phyloP scores from a whole-genome alignment of 768 basidiomycete genomes.

The Asterophora parasitica region DNA sequence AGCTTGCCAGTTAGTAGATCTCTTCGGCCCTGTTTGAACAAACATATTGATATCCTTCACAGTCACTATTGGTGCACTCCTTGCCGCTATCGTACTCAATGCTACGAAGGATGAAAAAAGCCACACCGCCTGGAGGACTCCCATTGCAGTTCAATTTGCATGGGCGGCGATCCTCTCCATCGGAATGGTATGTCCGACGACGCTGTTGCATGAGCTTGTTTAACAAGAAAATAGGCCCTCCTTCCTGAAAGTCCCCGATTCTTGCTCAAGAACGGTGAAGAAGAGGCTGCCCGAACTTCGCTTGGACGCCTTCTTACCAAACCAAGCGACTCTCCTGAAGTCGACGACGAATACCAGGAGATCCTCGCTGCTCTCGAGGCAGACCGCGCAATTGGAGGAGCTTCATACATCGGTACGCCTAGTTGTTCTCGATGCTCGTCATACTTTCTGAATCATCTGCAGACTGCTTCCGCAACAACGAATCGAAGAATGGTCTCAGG shows the following conservation, averaged over 20 bases:
- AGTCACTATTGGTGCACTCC: slow-evolving; percentile 71
- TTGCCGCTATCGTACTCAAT: slow-evolving; percentile 67
- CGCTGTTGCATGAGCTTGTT: not conserved
- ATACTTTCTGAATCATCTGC: not conserved
- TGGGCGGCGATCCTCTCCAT: slow-evolving; percentile 68
- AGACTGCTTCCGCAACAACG: slow-evolving; percentile 54
- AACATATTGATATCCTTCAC: slow-evolving; percentile 44
- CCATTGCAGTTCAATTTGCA: slow-evolving; percentile 72
- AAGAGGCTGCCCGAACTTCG: slow-evolving; percentile 53
- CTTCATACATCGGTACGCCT: slow-evolving; percentile 42
- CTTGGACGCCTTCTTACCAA: slow-evolving; percentile 61
- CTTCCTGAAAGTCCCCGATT: slow-evolving; percentile 60
- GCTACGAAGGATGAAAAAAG: slow-evolving; percentile 48
- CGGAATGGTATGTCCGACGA: slow-evolving; percentile 45
- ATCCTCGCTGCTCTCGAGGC: slow-evolving; percentile 53
- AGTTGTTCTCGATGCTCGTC: not conserved
- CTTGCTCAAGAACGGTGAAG: slow-evolving; percentile 62
- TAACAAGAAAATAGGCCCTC: slow-evolving; percentile 6
- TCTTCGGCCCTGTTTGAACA: slow-evolving; percentile 15
- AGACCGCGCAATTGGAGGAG: slow-evolving; percentile 56
- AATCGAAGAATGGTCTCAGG: slow-evolving; percentile 59
- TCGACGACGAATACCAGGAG: slow-evolving; percentile 47
- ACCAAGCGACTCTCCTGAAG: slow-evolving; percentile 40
- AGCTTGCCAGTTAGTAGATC: slow-evolving; percentile 21
- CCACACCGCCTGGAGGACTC: slow-evolving; percentile 48